Conservation (phyloP, 2,329 filamentous ascomycete genomes). For the Colletotrichum sp. region DNA sequence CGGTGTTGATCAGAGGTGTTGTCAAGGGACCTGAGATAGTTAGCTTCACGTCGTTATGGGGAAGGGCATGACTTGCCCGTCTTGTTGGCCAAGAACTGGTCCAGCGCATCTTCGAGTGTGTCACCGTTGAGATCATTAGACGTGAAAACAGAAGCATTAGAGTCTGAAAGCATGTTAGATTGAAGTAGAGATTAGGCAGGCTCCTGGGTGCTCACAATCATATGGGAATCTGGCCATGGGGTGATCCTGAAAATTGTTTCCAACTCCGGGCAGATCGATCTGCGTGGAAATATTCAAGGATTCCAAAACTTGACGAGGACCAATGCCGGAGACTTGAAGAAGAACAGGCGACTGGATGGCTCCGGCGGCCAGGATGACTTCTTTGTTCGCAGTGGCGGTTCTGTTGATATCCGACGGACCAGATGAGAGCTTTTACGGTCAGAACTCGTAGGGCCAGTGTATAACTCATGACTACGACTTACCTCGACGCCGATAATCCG, state of each 20-base stretch:
- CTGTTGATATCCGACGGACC: not conserved
- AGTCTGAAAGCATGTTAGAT: not conserved
- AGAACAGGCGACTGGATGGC: conserved; percentile 46
- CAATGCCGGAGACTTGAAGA: conserved; percentile 46
- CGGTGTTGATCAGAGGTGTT: conserved; percentile 31
- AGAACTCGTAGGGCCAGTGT: not conserved
- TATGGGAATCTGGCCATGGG: conserved; percentile 24
- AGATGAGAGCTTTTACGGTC: not conserved
- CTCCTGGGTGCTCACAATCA: conserved; percentile 21
- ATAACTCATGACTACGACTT: not conserved
- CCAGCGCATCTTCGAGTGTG: not conserved
- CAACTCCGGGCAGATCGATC: conserved; percentile 36
- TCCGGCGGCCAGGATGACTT: conserved; percentile 49
- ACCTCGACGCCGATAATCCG: conserved; percentile 43
- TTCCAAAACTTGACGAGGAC: conserved; percentile 29
- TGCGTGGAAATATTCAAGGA: conserved; percentile 31
- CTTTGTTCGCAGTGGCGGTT: conserved; percentile 28
- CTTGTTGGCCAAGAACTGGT: conserved; percentile 3
- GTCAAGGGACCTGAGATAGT: not conserved
- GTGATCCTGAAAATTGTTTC: conserved; percentile 36
- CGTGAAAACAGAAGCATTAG: conserved; percentile 9
- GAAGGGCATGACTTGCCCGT: not conserved
- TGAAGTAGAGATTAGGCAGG: not conserved
- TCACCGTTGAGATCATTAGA: conserved; percentile 5
- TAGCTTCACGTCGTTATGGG: not conserved